Percentiles rank a stretch among this genome's conserved stretches.
Evolutionary conservation across 2,329 filamentous ascomycete species (phyloP).

Genomic region (Curvularia verruculosa): DNA sequence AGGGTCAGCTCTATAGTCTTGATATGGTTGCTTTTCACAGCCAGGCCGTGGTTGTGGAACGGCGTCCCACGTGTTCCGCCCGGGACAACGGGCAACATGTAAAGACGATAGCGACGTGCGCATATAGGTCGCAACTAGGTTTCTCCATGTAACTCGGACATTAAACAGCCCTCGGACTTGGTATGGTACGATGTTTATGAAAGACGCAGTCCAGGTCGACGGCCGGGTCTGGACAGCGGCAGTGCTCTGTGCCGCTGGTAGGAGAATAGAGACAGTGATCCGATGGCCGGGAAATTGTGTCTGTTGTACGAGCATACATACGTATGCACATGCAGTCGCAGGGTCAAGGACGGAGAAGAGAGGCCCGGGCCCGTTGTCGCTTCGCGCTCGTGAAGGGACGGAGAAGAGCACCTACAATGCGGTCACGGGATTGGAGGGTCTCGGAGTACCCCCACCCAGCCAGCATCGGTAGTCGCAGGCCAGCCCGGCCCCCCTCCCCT

Average conservation of each 20-base stretch:
- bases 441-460: constrained; percentile 10
- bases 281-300: constrained; percentile 11
- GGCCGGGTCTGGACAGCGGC: constrained; percentile 3
- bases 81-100: background rate
- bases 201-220: background rate
- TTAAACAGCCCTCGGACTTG: background rate
- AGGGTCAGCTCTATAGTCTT: background rate
- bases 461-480: constrained; percentile 3
- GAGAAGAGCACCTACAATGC: constrained; percentile 7
- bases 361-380: background rate
- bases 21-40: constrained; percentile 5
- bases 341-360: no score
- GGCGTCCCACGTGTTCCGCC: constrained; percentile 7
- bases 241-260: background rate
- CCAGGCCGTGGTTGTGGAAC: constrained; percentile 2
- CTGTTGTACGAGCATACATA: background rate
- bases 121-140: background rate
- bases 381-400: constrained; percentile 4
- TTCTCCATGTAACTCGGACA: background rate
- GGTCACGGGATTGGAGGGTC: constrained; percentile 14
- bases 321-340: background rate
- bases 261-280: constrained; percentile 3
- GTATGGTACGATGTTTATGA: no score
- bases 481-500: constrained; percentile 17
- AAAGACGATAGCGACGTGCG: background rate